Evolutionary conservation across 108 stramenopile species (phyloP).

Genomic region (Mediolabrus comicus): DNA sequence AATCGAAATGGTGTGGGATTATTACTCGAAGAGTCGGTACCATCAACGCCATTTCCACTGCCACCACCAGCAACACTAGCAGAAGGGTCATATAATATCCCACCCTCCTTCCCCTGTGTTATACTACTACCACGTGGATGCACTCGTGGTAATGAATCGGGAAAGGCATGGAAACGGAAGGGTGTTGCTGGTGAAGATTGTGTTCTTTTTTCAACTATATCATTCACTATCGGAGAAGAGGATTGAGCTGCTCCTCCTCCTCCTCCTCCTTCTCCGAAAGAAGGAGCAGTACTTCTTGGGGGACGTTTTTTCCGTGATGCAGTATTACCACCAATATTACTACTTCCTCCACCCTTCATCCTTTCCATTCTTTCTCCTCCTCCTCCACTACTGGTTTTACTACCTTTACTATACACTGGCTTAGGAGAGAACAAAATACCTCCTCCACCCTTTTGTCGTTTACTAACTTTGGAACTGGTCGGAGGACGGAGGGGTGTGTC

Average conservation of each 20-base stretch:
- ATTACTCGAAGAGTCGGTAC: not conserved
- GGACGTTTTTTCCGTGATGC: too few relatives aligned
- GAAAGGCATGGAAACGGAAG: constrained; percentile 81
- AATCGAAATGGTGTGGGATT: constrained; percentile 28
- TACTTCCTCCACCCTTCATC: not conserved
- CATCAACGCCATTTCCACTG: not conserved
- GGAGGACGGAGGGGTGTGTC: not conserved
- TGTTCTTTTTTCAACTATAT: not conserved
- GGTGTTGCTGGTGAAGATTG: constrained; percentile 50
- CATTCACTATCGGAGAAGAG: constrained; percentile 8
- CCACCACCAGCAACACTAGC: not conserved
- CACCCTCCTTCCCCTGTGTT: not conserved
- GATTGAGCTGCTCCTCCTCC: not conserved
- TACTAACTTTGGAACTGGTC: not conserved
- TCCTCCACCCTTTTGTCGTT: constrained; percentile 3
- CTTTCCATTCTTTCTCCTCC: not conserved
- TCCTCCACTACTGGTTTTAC: too few relatives aligned
- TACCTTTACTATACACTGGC: not conserved
- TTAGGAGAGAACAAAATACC: not conserved
- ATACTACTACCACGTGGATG: constrained; percentile 19
- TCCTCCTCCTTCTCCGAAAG: not conserved
- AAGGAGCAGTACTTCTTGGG: not conserved
- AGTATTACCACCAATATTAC: too few relatives aligned
- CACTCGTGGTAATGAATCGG: constrained; percentile 77
- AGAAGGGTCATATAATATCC: not conserved